Conservation (phyloP, 2,329 filamentous ascomycete genomes). For the Xylaria hypoxylon region DNA sequence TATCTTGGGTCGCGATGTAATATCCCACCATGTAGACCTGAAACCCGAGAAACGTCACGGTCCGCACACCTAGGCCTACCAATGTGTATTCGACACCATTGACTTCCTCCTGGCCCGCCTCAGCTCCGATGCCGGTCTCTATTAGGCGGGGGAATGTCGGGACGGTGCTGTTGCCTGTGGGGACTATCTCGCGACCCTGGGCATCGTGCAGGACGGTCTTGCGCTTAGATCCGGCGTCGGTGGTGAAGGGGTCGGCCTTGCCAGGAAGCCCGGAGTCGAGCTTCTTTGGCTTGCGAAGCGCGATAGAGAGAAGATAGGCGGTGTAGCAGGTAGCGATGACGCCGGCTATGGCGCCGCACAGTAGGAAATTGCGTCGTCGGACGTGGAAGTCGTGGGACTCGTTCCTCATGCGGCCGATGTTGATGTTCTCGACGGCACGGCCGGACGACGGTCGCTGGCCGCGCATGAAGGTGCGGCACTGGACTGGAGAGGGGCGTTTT, state of each 20-base stretch:
- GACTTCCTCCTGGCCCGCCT: conserved; percentile 46
- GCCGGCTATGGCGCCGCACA: conserved; percentile 63
- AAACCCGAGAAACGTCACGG: conserved; percentile 88
- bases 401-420: conserved; percentile 61
- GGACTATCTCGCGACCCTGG: conserved; percentile 79
- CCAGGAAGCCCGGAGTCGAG: conserved; percentile 60
- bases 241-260: conserved; percentile 57
- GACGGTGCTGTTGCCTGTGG: conserved; percentile 84
- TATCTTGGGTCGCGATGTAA: conserved; percentile 87
- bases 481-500: conserved; percentile 9
- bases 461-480: conserved; percentile 35
- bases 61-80: conserved; percentile 86
- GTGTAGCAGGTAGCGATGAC: conserved; percentile 64
- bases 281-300: conserved; percentile 60
- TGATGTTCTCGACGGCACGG: conserved; percentile 61
- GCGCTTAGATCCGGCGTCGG: conserved; percentile 62
- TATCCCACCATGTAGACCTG: conserved; percentile 96
- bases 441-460: background rate
- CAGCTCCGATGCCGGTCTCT: conserved; percentile 60
- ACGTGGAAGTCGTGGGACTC: conserved; percentile 63
- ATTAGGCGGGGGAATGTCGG: conserved; percentile 82
- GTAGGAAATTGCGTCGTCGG: conserved; percentile 64
- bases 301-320: conserved; percentile 51
- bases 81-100: conserved; percentile 80
- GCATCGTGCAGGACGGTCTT: conserved; percentile 73